Evolutionary conservation across 1,284 basidiomycete species (phyloP), one percentile per base, ranked within the genome.

Genomic region (Puccinia novopanici): DNA sequence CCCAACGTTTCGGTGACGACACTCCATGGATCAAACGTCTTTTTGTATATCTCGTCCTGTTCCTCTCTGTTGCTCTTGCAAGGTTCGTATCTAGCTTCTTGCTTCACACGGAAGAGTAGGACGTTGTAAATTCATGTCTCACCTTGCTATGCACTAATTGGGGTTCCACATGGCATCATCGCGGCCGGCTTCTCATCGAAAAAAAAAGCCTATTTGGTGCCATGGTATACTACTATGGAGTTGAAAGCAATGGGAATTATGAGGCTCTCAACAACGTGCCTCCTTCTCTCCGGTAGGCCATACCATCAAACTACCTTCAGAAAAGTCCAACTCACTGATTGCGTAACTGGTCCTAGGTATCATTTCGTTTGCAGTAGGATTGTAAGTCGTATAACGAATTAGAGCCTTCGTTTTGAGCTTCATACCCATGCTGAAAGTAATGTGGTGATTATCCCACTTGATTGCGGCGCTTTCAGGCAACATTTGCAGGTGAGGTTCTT

Each of bases 1-100:
- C 73, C 34, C 73, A 75, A 63, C 73, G 73, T 17, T 75, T 75
- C 34, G 24, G 50, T 27, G 17, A 48, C 27, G 63, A 48, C 17
- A 75, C 48, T 22, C 1, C 73, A 19, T 45, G 42, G 73, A 10
- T 22, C 19, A 52, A 3, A n/a, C 59, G 73, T 27, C 50, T 2
- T n/a, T 75, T 75, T n/a, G 73, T 63, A n/a, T 75, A 63, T 13
- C 57, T 75, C 45, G 54, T 13, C 4, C 59, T 73, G 22, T 4
- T 34, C 30, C 55, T 73, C 54, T 42, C 71, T 30, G 19, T 42
- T 0, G n/a, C 71, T 54, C 45, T 71, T 24, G 48, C 48, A 19
- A 22, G 45, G 68, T 71, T 52, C 8, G 40, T 8, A 67, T n/a
- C n/a, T 48, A 3, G n/a, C 48, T 48, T 12, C 17, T 19, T 61